Base-by-base conservation (phyloP, 768 basidiomycete genomes). In the Gyrodon lividus region DNA sequence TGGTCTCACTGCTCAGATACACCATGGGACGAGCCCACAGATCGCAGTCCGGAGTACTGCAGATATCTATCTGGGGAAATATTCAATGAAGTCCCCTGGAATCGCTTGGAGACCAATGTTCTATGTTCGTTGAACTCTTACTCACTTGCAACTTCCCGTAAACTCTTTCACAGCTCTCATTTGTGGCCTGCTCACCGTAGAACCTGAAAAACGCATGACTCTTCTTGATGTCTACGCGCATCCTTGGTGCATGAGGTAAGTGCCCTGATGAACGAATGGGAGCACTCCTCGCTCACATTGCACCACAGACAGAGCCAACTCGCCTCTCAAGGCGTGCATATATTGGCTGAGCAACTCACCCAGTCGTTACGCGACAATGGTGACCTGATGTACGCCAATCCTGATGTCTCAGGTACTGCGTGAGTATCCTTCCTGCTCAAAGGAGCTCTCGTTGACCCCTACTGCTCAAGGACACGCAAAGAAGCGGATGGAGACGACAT, bases 21-120 rank as follows among this genome's bases (percentile, higher is more conserved):
- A 0, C 97, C 97, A 2, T 98, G 97, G 97, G 97, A 98, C 62
- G 88, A 95, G 63, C 92, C 97, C 3, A 92, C 93, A 0, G 59
- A 66, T 1, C 73, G 75, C n/a, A 89, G 88, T 52, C 80, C 82
- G 1, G 97, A 98, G 67, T 99, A 81, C 60, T 65, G 70, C n/a
- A 79, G 80, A 8, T 99, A 89, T 65, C 62, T 87, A 2, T 77
- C 77, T 0, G 92, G 92, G 5, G 73, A 85, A 43, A 81, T 95
- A 49, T 85, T 91, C 58, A 66, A 77, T 5, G 81, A 90, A 50
- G 73, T 72, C 1, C 96, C 96, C 0, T 99, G 96, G 96, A 80
- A 74, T 46, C 72, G 82, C 8, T 79, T 98, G 42, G 70, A 72
- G 24, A 62, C 57, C 2, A 71, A 77, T 46, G 79, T 84, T 0